Evolutionary conservation across 192 early-diverging fungal species (phyloP), one percentile per base, ranked within the genome.

Genomic region (Obelidium mucronatum): DNA sequence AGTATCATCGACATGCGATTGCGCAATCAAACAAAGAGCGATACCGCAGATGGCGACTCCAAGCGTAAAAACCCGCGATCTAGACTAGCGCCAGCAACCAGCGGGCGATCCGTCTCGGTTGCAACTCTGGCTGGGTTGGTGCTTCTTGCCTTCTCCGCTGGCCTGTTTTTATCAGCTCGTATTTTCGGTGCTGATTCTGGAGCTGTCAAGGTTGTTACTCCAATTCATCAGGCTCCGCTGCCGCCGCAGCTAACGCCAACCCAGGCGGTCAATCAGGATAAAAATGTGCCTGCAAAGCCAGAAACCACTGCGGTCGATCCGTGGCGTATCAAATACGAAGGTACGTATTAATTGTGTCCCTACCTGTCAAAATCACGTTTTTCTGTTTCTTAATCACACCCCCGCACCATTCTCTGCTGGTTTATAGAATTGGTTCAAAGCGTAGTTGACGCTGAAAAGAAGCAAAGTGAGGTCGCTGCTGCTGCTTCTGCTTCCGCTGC

Each of bases 251-350:
- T n/a, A n/a, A n/a, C 48, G 48, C 48, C 48, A 13, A 22, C 48
- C 48, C 48, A 8, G 48, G 11, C 48, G n/a, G n/a, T n/a, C n/a
- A 48, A 19, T 48, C 11, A 48, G 19, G 19, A 6, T 48, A 48
- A 19, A 48, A 15, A 59, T 24, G 6, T 24, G 24, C 8, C 56
- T 22, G 24, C 56, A 59, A 59, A 8, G 24, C 8, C 56, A 59
- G 19, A 24, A 64, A 64, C 62, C 28, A 35, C 62, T 35, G 15
- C 31, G 15, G 15, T 37, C 24, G 34, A 34, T 0, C 11, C 26
- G 28, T 74, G 72, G 72, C 72, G 59, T 34, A 61, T 33, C 17
- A 74, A 74, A 34, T 74, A 74, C 33, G 72, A 74, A 44, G 60
- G 72, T 74, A 17, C 69, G 15, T 11, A 1, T 6, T 72, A 56